Base-by-base conservation (phyloP, 2,329 filamentous ascomycete genomes). In the Fusarium pseudocircinatum region DNA sequence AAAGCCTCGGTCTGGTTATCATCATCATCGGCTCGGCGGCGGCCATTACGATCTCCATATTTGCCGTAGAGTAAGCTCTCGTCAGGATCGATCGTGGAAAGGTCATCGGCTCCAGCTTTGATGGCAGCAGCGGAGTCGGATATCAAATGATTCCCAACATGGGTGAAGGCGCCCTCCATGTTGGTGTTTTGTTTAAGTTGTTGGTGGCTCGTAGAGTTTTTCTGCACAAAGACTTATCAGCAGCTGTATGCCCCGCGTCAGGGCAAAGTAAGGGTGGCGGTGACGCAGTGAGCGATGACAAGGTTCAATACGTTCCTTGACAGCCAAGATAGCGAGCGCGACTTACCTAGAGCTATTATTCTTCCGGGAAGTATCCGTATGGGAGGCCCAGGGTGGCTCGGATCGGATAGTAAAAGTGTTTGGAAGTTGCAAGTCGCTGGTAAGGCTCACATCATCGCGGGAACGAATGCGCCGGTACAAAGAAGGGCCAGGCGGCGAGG, bases 111-210 rank as follows among this genome's bases (percentile, higher is more conserved):
- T 78, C 90, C 92, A 74, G 95, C 95, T 79, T 97, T 97, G 83
- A 98, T 97, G 71, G 93, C 94, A 68, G 93, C 91, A 61, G 92
- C 93, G 59, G 93, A 94, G 84, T 95, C 93, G 79, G 93, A 95
- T 80, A 96, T 91, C 77, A 95, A 86, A 84, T 95, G 93, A 84
- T 96, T 97, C 79, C 93, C 93, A 79, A 96, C 90, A 84, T 96
- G 93, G 72, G 92, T 96, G 82, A 97, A 97, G 76, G 94, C 93
- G 81, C 92, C 93, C 86, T 96, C 94, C 94, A 96, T 96, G 77
- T 76, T 85, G 79, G 63, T 72, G 67, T 77, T 63, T 61, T 71
- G 60, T 65, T 63, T 49, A 60, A 52, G 67, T 74, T 70, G 56
- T 63, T 61, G 72, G 73, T 68, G 66, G 76, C 62, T 75, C 26